Evolutionary conservation across 2,329 filamentous ascomycete species (phyloP).

Genomic region (Microcyclosporella mali): DNA sequence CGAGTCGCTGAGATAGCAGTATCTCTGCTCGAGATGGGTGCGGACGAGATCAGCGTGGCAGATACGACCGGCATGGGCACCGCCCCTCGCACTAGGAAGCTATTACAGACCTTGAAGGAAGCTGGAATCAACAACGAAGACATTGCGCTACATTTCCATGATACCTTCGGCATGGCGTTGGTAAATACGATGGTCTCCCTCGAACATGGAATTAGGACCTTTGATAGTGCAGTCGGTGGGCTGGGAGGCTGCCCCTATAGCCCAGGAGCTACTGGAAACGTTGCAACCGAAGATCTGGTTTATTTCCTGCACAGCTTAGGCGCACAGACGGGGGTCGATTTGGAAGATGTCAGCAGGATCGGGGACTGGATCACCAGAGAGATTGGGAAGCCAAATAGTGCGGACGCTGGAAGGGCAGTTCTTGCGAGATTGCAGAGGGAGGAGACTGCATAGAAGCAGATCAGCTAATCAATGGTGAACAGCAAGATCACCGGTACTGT

Average conservation of each 20-base stretch:
- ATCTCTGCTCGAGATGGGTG: constrained; percentile 72
- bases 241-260: constrained; percentile 81
- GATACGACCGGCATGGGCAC: constrained; percentile 91
- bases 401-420: constrained; percentile 60
- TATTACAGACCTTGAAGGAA: constrained; percentile 58
- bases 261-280: constrained; percentile 79
- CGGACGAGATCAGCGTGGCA: constrained; percentile 82
- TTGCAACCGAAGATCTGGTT: constrained; percentile 77
- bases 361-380: constrained; percentile 65
- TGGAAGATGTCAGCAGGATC: constrained; percentile 60
- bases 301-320: constrained; percentile 69
- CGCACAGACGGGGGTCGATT: constrained; percentile 65
- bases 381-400: constrained; percentile 58
- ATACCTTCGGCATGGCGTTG: constrained; percentile 81
- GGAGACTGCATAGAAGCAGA: constrained; percentile 4
- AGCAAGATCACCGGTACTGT: too few species aligned
- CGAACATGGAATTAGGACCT: constrained; percentile 69
- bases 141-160: constrained; percentile 76
- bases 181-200: constrained; percentile 73
- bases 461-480: background rate
- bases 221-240: constrained; percentile 74
- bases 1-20: constrained; percentile 58
- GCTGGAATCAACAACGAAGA: constrained; percentile 64
- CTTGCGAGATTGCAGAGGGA: constrained; percentile 22
- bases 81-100: constrained; percentile 58